Evolutionary conservation across 805 yeast species (phyloP).

Genomic region (Yarrowia sp.): DNA sequence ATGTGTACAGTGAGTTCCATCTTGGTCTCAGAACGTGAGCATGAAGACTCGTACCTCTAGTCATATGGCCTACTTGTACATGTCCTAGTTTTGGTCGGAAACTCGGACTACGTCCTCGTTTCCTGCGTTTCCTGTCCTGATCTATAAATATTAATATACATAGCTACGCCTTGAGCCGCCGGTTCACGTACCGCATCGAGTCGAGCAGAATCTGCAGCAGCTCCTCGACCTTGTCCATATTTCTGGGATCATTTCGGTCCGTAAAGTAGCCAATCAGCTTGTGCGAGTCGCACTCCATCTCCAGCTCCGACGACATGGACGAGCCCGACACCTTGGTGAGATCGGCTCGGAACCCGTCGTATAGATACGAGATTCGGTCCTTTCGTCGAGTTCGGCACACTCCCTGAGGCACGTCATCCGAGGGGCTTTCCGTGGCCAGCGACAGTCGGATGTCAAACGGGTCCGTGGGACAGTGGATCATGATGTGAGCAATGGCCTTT

Average conservation of each 20-base stretch:
- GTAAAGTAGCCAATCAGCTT: slow-evolving; percentile 31
- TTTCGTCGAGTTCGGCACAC: slow-evolving; percentile 21
- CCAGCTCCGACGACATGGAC: slow-evolving; percentile 17
- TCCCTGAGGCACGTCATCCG: slow-evolving; percentile 17
- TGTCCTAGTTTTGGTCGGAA: too few relatives aligned
- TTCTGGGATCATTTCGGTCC: slow-evolving; percentile 3
- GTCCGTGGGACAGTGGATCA: slow-evolving; percentile 33
- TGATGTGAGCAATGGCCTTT: slow-evolving; percentile 23
- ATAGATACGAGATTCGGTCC: slow-evolving; percentile 21
- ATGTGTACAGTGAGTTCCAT: too few relatives aligned
- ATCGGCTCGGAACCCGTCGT: slow-evolving; percentile 32
- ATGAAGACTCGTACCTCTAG: too few relatives aligned
- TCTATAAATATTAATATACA: slow-evolving; percentile 34
- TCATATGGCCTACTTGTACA: too few relatives aligned
- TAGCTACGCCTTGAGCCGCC: slow-evolving; percentile 6
- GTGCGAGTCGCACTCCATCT: slow-evolving; percentile 17
- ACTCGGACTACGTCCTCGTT: too few relatives aligned
- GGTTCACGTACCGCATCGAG: slow-evolving; percentile 19
- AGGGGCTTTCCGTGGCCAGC: slow-evolving; percentile 10
- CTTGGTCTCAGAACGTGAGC: too few relatives aligned
- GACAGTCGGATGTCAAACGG: slow-evolving; percentile 22
- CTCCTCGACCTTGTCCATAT: slow-evolving; percentile 37
- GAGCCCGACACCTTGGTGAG: slow-evolving; percentile 46
- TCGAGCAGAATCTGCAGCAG: slow-evolving; percentile 35
- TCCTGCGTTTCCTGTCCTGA: too few relatives aligned